phyloP scores from a whole-genome alignment of 139 green algal genomes.

The Helicosporidium sp. region DNA sequence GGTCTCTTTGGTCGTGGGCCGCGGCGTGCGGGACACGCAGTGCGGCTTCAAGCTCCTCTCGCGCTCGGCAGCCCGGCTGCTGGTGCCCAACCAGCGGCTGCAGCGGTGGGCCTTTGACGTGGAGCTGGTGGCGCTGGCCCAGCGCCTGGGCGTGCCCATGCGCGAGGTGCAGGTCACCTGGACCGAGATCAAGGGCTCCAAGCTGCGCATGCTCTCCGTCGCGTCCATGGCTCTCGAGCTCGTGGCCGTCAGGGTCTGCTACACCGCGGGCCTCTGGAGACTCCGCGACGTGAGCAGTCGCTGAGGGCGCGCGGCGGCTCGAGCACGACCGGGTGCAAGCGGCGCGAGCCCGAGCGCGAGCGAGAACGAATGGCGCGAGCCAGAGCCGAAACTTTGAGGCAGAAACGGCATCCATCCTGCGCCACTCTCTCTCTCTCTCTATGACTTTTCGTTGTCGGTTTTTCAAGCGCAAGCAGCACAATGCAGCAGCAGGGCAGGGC shows the following conservation, averaged over 20 bases:
- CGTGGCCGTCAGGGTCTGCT: conserved; percentile 23
- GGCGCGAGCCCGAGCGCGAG: too few relatives aligned
- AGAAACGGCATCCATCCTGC: too few relatives aligned
- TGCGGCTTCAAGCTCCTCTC: conserved; percentile 89
- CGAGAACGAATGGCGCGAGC: too few relatives aligned
- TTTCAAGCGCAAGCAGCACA: too few relatives aligned
- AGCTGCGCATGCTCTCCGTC: conserved; percentile 67
- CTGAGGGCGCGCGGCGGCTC: too few relatives aligned
- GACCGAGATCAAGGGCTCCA: conserved; percentile 90
- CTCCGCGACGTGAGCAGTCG: too few relatives aligned
- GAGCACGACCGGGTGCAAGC: too few relatives aligned
- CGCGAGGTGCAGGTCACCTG: conserved; percentile 57
- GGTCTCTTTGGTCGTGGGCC: conserved; percentile 57
- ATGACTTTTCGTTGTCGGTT: too few relatives aligned
- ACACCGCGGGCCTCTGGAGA: too few relatives aligned
- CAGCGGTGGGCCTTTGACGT: conserved; percentile 96
- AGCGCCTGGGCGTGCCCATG: conserved; percentile 35
- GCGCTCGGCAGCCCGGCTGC: neutral
- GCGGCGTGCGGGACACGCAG: conserved; percentile 61
- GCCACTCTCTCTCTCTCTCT: too few relatives aligned
- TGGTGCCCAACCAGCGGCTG: conserved; percentile 70
- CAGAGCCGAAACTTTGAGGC: too few relatives aligned
- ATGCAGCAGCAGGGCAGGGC: too few relatives aligned
- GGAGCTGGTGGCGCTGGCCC: conserved; percentile 72
- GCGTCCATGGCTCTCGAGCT: conserved; percentile 83